These are phyloP conservation scores for Fusarium coicis DNA, from an alignment of 2,329 filamentous ascomycete genomes.

Conservation along the genomic window DNA sequence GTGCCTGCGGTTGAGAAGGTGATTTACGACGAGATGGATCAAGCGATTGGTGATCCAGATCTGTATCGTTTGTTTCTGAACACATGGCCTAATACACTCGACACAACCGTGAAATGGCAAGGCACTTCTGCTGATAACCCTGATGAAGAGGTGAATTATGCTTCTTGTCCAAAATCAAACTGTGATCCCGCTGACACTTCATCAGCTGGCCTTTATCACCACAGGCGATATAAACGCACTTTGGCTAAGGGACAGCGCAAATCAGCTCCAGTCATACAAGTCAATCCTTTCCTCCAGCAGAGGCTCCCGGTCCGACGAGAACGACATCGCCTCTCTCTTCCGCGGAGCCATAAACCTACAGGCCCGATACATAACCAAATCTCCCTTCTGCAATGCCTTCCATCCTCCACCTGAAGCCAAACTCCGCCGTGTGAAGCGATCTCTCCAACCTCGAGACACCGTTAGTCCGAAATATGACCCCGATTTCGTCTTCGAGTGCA, in stretches of 20 bases:
- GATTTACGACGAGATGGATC: constrained; percentile 73
- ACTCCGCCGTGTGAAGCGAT: constrained; percentile 34
- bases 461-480: constrained; percentile 73
- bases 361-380: constrained; percentile 73
- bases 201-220: constrained; percentile 78
- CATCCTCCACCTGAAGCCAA: constrained; percentile 82
- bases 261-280: constrained; percentile 81
- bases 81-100: constrained; percentile 78
- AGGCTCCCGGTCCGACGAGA: constrained; percentile 57
- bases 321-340: constrained; percentile 71
- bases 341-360: constrained; percentile 82
- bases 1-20: constrained; percentile 80
- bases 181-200: background rate
- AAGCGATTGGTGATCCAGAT: constrained; percentile 79
- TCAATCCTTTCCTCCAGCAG: constrained; percentile 66
- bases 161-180: background rate
- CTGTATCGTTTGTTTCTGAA: constrained; percentile 78
- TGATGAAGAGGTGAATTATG: constrained; percentile 64
- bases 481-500: constrained; percentile 88
- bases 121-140: constrained; percentile 66
- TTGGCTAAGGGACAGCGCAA: constrained; percentile 90
- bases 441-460: constrained; percentile 58
- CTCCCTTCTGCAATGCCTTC: constrained; percentile 94
- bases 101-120: constrained; percentile 77
- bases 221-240: constrained; percentile 93